Evolutionary conservation across 768 basidiomycete species (phyloP).

Genomic region (Melanogaster broomeanus): DNA sequence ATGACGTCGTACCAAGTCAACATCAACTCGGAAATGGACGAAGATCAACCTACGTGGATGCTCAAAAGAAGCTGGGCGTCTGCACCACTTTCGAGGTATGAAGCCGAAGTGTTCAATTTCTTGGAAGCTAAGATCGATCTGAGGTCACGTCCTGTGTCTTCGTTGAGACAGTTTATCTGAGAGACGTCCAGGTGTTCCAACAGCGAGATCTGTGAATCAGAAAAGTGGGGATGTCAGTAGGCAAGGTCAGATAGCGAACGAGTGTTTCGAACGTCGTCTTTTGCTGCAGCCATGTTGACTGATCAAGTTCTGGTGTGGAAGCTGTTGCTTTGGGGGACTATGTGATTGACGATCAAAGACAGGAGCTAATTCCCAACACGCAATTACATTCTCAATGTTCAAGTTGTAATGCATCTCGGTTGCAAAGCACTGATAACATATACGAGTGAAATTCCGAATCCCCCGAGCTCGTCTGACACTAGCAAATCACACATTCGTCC

Average conservation of each 20-base stretch:
- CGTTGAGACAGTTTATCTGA: constrained; percentile 74
- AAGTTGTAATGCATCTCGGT: no score
- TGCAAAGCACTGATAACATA: constrained; percentile 19
- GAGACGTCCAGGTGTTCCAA: constrained; percentile 58
- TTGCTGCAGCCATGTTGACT: constrained; percentile 20
- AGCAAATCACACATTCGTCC: constrained; percentile 89
- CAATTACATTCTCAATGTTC: no score
- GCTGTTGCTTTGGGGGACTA: neutral
- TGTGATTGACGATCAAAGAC: neutral
- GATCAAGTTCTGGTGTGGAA: constrained; percentile 1
- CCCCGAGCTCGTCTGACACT: constrained; percentile 12
- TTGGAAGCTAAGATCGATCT: constrained; percentile 49
- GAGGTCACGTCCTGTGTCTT: constrained; percentile 50
- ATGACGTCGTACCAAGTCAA: neutral
- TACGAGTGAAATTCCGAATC: constrained; percentile 12
- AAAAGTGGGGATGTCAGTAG: constrained; percentile 6
- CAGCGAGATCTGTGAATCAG: constrained; percentile 45
- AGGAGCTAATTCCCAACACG: constrained; percentile 16
- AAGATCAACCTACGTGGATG: constrained; percentile 53
- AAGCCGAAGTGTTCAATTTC: constrained; percentile 42
- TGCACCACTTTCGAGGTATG: constrained; percentile 64
- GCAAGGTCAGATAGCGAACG: neutral
- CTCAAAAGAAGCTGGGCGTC: constrained; percentile 74
- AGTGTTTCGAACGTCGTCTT: constrained; percentile 30
- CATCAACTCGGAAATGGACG: neutral